Evolutionary conservation across 306 rosid species (phyloP).

Genomic region (Gynostemma pentaphyllum): DNA sequence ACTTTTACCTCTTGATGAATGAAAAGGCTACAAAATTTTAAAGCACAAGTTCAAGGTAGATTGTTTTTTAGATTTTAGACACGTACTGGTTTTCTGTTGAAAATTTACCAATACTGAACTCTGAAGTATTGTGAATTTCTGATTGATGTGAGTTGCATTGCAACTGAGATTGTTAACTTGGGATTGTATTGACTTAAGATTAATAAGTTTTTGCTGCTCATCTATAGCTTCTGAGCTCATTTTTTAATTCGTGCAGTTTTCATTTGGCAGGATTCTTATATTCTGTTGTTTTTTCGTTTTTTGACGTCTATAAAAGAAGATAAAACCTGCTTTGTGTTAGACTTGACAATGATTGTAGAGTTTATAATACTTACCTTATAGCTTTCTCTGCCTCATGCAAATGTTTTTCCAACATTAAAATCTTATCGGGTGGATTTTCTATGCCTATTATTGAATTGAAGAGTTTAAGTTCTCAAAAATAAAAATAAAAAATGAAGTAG

Average conservation of each 20-base stretch:
- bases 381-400: background rate
- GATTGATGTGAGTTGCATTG: background rate
- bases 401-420: background rate
- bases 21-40: background rate
- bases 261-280: background rate
- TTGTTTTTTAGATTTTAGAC: background rate
- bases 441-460: background rate
- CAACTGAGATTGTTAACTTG: background rate
- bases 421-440: background rate
- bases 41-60: background rate
- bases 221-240: background rate
- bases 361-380: background rate
- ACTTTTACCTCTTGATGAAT: background rate
- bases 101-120: background rate
- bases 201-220: background rate
- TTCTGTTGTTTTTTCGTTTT: background rate
- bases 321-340: background rate
- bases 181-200: background rate
- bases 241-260: background rate
- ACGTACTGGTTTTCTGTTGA: background rate
- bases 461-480: background rate
- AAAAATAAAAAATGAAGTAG: background rate
- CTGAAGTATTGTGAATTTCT: no score
- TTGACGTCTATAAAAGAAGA: background rate
- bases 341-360: background rate